A percentile compares a stretch with the other conserved stretches of the same genome.
Conservation (phyloP, 2,329 filamentous ascomycete species). For the Fusarium agapanthi region DNA sequence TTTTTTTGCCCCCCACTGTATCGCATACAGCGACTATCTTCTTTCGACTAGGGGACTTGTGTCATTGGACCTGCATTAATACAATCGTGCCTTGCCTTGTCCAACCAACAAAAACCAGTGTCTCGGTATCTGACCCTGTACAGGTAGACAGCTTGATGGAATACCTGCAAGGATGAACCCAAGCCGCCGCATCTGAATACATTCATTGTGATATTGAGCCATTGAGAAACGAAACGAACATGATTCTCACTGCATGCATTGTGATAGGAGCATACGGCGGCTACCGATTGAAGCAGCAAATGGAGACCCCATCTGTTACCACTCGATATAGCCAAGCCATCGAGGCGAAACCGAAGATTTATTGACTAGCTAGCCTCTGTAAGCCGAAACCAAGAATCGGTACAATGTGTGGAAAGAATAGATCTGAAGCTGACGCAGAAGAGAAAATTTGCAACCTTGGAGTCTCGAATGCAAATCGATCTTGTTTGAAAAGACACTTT, state of each 20-base stretch:
- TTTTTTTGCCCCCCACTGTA: too few species aligned
- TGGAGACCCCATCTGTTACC: constrained; percentile 10
- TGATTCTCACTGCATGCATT: neutral
- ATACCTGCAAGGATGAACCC: neutral
- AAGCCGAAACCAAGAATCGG: neutral
- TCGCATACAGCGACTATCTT: neutral
- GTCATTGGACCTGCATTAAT: constrained; percentile 13
- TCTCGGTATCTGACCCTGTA: constrained; percentile 16
- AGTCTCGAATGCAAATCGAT: neutral
- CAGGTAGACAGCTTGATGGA: neutral
- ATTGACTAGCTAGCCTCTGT: neutral
- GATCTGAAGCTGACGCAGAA: neutral
- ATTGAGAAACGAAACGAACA: neutral
- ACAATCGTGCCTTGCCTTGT: constrained; percentile 19
- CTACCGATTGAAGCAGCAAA: constrained; percentile 31
- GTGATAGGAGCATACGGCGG: constrained; percentile 3
- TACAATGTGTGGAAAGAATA: neutral
- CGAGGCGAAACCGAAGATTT: neutral
- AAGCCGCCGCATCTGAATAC: neutral
- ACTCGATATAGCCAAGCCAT: neutral
- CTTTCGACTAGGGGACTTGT: neutral
- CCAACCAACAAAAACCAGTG: constrained; percentile 9
- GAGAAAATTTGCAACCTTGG: neutral
- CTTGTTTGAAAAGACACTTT: neutral
- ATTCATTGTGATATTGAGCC: neutral